A percentile compares a stretch with the other conserved stretches of the same genome.
Evolutionary conservation across 345 rosid species (phyloP).

Genomic region (Gossypium sturtianum): DNA sequence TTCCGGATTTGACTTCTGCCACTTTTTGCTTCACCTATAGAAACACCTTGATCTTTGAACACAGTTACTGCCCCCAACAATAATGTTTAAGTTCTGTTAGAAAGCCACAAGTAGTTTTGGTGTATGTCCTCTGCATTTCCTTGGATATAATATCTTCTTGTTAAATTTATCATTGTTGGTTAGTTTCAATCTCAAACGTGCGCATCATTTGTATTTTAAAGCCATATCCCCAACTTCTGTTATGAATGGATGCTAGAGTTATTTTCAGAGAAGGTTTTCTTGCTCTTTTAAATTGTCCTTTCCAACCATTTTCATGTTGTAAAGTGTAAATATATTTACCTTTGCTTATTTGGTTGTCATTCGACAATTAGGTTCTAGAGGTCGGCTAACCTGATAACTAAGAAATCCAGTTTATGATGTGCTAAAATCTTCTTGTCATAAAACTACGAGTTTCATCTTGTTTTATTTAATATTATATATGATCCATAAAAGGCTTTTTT

Average conservation of each 20-base stretch:
- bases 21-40: neutral
- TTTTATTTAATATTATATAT: neutral
- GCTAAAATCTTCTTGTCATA: slow-evolving; percentile 2
- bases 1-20: neutral
- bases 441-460: neutral
- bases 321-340: neutral
- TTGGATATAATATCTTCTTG: neutral
- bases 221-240: neutral
- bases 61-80: neutral
- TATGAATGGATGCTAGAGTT: neutral
- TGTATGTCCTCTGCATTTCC: neutral
- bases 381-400: neutral
- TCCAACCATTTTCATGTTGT: neutral
- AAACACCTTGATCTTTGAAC: neutral
- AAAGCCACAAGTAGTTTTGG: neutral
- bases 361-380: neutral
- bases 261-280: neutral
- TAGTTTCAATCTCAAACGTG: neutral
- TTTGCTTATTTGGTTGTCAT: neutral
- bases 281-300: neutral
- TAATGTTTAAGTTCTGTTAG: neutral
- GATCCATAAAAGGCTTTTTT: neutral
- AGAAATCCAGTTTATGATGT: neutral
- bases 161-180: neutral
- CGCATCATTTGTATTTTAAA: neutral